These are phyloP conservation scores for Nemania sp. DNA, from an alignment of 2,329 filamentous ascomycete species.

Conservation along the genomic window DNA sequence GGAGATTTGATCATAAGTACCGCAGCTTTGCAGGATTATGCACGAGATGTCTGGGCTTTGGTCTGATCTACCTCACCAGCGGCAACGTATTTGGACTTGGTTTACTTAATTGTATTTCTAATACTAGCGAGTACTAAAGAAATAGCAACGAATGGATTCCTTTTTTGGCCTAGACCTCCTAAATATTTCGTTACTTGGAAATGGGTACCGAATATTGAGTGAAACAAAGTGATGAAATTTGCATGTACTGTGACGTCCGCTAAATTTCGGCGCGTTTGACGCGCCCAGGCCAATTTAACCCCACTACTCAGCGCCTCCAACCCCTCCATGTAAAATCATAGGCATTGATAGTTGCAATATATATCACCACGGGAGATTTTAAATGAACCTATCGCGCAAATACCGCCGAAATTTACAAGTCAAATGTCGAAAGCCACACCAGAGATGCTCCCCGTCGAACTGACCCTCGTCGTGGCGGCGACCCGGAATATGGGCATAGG, in stretches of 20 bases:
- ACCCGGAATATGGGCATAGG: constrained; percentile 94
- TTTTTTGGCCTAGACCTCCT: too few relatives aligned
- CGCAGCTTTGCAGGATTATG: neutral
- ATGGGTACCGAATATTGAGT: too few relatives aligned
- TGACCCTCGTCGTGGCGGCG: constrained; percentile 94
- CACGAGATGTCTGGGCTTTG: neutral
- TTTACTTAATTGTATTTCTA: too few relatives aligned
- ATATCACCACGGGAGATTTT: too few relatives aligned
- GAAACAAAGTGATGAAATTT: too few relatives aligned
- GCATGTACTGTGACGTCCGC: constrained; percentile 4
- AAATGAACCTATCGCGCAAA: neutral
- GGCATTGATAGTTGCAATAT: neutral
- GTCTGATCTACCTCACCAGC: too few relatives aligned
- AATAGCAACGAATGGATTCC: too few relatives aligned
- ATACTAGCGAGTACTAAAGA: too few relatives aligned
- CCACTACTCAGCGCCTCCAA: constrained; percentile 4
- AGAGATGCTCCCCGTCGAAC: constrained; percentile 57
- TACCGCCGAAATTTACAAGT: neutral
- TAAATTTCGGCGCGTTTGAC: constrained; percentile 29
- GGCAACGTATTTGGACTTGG: too few relatives aligned
- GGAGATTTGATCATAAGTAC: neutral
- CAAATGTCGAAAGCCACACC: constrained; percentile 29
- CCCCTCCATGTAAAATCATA: constrained; percentile 1
- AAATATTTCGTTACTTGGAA: too few relatives aligned
- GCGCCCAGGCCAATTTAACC: constrained; percentile 25